Base-by-base conservation (phyloP, 768 basidiomycete genomes). In the Termitomyces sp. region DNA sequence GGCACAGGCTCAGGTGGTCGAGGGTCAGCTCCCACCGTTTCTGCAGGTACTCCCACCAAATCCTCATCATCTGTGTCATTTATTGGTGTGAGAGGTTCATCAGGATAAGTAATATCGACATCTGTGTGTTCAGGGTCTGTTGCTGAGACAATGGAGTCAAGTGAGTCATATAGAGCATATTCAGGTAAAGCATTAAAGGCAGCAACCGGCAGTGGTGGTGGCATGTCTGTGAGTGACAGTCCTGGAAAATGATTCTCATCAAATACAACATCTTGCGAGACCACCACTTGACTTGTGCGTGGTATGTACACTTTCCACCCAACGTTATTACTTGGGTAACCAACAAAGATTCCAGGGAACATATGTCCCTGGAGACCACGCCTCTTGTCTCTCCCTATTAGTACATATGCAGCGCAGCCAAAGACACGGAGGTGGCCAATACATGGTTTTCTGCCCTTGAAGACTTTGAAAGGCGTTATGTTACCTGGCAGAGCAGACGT, bases 371-470 rank as follows among this genome's bases (percentile, higher is more conserved):
- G 49, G 0, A 72, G 56, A 1, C 59, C 63, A 35, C 56, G 64
- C 6, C 64, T 58, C 61, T 73, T 64, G 46, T 75, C 63, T 58
- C 71, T 69, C 51, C 66, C 67, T 1, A 71, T 58, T 33, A 68
- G 67, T 35, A 70, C 72, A 64, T 73, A 75, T 14, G 71, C 70
- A 16, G 60, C 56, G 54, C 71, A 73, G 2, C 76, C 73, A 58
- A 70, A 76, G 1, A 71, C 45, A 22, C 10, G 5, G 1, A 43
- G 10, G 20, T 43, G 43, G 3, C 43, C 22, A 1, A 43, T 43
- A 4, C 5, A 3, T 12, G 43, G 43, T 9, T 43, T 43, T 12
- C 12, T 43, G 0, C 20, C 6, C 5, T 43, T 56, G 22, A 14
- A 30, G 13, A 13, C 28, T 12, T 49, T 18, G n/a, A 49, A 49